Conservation (phyloP, 495 filamentous ascomycete species). For the Halenospora varia region DNA sequence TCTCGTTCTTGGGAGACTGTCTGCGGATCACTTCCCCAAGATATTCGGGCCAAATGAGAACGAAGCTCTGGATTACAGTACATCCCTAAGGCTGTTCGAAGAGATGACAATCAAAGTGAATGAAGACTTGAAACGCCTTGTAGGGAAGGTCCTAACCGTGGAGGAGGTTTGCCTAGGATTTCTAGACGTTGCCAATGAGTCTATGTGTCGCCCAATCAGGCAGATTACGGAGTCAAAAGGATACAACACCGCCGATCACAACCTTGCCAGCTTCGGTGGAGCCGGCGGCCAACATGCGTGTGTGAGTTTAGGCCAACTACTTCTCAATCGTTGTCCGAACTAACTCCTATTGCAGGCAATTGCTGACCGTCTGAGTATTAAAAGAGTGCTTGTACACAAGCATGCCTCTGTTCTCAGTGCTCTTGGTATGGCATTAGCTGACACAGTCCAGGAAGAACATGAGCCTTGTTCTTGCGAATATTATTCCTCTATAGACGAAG, state of each 20-base stretch:
- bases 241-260: conserved; percentile 46
- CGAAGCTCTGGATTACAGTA: conserved; percentile 23
- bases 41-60: conserved; percentile 30
- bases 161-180: conserved; percentile 43
- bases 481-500: not conserved
- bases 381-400: conserved; percentile 50
- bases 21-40: conserved; percentile 28
- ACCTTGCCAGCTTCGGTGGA: conserved; percentile 50
- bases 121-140: conserved; percentile 35
- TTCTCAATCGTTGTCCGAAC: not conserved
- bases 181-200: conserved; percentile 50
- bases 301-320: conserved; percentile 5
- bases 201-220: conserved; percentile 52
- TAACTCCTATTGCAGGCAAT: conserved; percentile 19
- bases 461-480: conserved; percentile 30
- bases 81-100: conserved; percentile 12
- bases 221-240: conserved; percentile 49
- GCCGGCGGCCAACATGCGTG: conserved; percentile 53
- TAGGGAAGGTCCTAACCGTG: conserved; percentile 14
- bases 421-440: conserved; percentile 49
- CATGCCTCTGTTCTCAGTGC: conserved; percentile 50
- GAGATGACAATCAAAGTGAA: conserved; percentile 37
- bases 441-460: conserved; percentile 49
- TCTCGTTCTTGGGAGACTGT: conserved; percentile 30
- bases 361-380: conserved; percentile 28